Conservation (phyloP, 1,284 basidiomycete genomes). For the Ustilago nuda region DNA sequence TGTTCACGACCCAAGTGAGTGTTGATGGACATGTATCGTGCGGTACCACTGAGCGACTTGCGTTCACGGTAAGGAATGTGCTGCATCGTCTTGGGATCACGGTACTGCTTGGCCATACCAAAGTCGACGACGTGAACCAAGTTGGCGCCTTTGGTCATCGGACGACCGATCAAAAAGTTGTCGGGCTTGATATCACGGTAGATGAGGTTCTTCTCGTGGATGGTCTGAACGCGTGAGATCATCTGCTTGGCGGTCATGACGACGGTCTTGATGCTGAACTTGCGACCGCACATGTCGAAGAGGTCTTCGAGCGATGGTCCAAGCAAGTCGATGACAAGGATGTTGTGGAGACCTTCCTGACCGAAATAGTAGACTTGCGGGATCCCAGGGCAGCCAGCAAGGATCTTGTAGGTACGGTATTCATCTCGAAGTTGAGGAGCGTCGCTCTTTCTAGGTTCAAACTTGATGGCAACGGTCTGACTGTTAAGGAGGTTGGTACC, state of each 20-base stretch:
- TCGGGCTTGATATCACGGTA: slow-evolving; percentile 98
- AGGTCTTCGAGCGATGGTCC: slow-evolving; percentile 92
- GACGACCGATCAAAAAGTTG: slow-evolving; percentile 93
- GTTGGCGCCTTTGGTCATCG: slow-evolving; percentile 86
- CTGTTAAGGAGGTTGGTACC: slow-evolving; percentile 94
- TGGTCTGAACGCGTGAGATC: slow-evolving; percentile 83
- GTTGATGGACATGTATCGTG: slow-evolving; percentile 97
- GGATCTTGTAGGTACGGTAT: slow-evolving; percentile 95
- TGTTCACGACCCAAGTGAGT: slow-evolving; percentile 95
- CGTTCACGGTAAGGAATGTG: slow-evolving; percentile 96
- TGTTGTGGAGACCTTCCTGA: slow-evolving; percentile 96
- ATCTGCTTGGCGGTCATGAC: slow-evolving; percentile 97
- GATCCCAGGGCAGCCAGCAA: slow-evolving; percentile 91
- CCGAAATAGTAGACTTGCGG: slow-evolving; percentile 98
- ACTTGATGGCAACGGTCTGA: slow-evolving; percentile 97
- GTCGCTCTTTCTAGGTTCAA: slow-evolving; percentile 96
- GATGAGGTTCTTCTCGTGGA: slow-evolving; percentile 96
- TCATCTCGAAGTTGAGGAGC: slow-evolving; percentile 95
- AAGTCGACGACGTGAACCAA: slow-evolving; percentile 90
- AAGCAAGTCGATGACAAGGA: slow-evolving; percentile 93
- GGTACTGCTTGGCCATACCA: slow-evolving; percentile 97
- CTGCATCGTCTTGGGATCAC: slow-evolving; percentile 95
- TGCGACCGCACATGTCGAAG: slow-evolving; percentile 95
- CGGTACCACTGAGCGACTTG: slow-evolving; percentile 88
- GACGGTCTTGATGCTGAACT: slow-evolving; percentile 93